Base-by-base conservation (phyloP, 257 asterid genomes). In the Sherardia arvensis region DNA sequence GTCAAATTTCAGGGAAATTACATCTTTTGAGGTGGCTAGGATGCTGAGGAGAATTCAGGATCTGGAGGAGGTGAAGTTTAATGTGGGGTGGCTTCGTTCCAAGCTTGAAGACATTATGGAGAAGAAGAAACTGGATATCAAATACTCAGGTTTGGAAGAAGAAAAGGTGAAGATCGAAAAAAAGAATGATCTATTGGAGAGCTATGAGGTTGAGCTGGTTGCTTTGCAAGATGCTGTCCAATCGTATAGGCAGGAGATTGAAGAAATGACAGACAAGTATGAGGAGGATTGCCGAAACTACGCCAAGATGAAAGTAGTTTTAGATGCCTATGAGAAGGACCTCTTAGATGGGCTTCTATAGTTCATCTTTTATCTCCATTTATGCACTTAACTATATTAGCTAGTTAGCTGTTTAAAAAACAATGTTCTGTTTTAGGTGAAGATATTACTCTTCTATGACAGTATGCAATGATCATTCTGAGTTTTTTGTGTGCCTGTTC, bases 281-380 rank as follows among this genome's bases (percentile, higher is more conserved):
- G 36, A 59, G 23, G n/a, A 49, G 25, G 26, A 4, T 11, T 5
- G 18, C 6, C 3, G 7, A 14, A 26, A 54, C 22, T 6, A 25
- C 14, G n/a, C 1, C 18, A 8, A 8, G 25, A 33, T 12, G 40
- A 66, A 66, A n/a, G n/a, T n/a, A n/a, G n/a, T n/a, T n/a, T n/a
- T n/a, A 12, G 17, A 10, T 11, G 14, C 8, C 17, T 21, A 4
- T 17, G 22, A 33, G 11, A 15, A 53, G 34, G 21, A 23, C 26
- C 61, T 65, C 9, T 21, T 53, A 25, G 23, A 65, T 53, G 69
- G 69, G 22, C 62, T 53, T 17, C 53, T 65, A 10, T 65, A 53
- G 53, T 55, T 22, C 30, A 22, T 3, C 59, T 20, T 49, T 0
- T 17, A 20, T 51, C 10, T 3, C 43, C 4, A 3, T 60, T 32